Conservation (phyloP, 139 green algal species). For the Parachlorella kessleri region DNA sequence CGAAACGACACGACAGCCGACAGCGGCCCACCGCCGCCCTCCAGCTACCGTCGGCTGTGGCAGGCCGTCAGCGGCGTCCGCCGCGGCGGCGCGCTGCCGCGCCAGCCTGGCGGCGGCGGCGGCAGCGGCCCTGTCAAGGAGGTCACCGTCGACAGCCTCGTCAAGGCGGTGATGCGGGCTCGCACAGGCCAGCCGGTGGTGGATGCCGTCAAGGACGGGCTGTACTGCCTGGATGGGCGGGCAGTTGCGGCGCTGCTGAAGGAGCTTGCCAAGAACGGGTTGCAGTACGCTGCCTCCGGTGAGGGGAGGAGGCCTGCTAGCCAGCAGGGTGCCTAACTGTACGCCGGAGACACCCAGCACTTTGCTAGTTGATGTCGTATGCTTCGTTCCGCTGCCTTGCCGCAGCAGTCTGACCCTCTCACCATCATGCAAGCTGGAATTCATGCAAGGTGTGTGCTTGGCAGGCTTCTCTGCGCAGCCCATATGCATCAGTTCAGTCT, state of each 20-base stretch:
- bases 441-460: too few relatives aligned
- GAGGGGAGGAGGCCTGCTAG: slow-evolving; percentile 18
- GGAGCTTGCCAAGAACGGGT: slow-evolving; percentile 67
- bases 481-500: too few relatives aligned
- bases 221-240: slow-evolving; percentile 72
- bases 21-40: too few relatives aligned
- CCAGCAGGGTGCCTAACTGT: slow-evolving; percentile 18
- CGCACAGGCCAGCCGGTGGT: slow-evolving; percentile 6
- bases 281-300: slow-evolving; percentile 50
- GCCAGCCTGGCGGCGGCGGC: too few relatives aligned
- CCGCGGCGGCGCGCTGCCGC: slow-evolving; percentile 8
- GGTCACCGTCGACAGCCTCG: slow-evolving; percentile 31
- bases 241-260: slow-evolving; percentile 78
- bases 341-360: too few relatives aligned
- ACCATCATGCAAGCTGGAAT: too few relatives aligned
- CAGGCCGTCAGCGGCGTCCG: slow-evolving; percentile 31
- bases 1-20: too few relatives aligned
- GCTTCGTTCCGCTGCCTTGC: too few relatives aligned
- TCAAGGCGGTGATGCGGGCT: slow-evolving; percentile 7
- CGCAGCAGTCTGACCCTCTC: too few relatives aligned
- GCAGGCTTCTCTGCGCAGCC: too few relatives aligned
- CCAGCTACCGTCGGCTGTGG: slow-evolving; percentile 32
- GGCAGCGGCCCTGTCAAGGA: background rate
- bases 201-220: slow-evolving; percentile 69
- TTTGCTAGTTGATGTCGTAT: too few relatives aligned